Evolutionary conservation across 2,329 filamentous ascomycete species (phyloP).

Genomic region (Fusarium sp.): DNA sequence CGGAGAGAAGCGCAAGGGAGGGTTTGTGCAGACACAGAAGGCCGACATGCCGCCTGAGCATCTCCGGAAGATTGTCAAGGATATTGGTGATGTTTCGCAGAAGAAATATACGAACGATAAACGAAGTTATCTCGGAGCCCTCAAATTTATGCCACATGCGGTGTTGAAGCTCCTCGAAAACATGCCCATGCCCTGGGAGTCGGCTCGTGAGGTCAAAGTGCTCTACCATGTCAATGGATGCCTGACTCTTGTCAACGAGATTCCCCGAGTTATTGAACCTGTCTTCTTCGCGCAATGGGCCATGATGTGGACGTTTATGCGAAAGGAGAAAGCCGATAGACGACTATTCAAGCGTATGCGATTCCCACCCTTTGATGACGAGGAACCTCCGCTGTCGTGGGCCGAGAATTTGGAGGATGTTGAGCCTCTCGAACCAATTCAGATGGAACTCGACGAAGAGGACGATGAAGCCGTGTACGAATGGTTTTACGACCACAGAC

Average conservation of each 20-base stretch:
- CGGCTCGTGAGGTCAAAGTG: constrained; percentile 94
- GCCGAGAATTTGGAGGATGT: constrained; percentile 99
- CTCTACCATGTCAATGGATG: constrained; percentile 99
- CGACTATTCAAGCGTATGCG: constrained; percentile 98
- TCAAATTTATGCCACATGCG: constrained; percentile 99
- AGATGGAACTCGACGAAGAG: constrained; percentile 96
- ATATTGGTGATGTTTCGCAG: constrained; percentile 98
- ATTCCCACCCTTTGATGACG: constrained; percentile 98
- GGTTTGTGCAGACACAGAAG: constrained; percentile 98
- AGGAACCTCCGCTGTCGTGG: constrained; percentile 97
- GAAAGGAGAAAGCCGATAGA: constrained; percentile 95
- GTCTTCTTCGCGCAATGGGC: constrained; percentile 99
- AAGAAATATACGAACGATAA: constrained; percentile 99
- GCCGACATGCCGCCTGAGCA: constrained; percentile 99
- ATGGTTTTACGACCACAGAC: constrained; percentile 97
- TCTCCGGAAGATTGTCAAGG: constrained; percentile 96
- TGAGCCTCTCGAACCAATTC: constrained; percentile 95
- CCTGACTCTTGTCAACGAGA: constrained; percentile 95
- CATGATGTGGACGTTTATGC: constrained; percentile 99
- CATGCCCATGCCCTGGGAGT: constrained; percentile 99
- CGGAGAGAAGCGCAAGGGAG: constrained; percentile 94
- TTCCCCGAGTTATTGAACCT: constrained; percentile 94
- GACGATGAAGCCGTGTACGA: constrained; percentile 93
- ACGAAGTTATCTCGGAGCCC: constrained; percentile 92
- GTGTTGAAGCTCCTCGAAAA: constrained; percentile 98